Base-by-base conservation (phyloP, 2,329 filamentous ascomycete species). In the Penicillium italicum region DNA sequence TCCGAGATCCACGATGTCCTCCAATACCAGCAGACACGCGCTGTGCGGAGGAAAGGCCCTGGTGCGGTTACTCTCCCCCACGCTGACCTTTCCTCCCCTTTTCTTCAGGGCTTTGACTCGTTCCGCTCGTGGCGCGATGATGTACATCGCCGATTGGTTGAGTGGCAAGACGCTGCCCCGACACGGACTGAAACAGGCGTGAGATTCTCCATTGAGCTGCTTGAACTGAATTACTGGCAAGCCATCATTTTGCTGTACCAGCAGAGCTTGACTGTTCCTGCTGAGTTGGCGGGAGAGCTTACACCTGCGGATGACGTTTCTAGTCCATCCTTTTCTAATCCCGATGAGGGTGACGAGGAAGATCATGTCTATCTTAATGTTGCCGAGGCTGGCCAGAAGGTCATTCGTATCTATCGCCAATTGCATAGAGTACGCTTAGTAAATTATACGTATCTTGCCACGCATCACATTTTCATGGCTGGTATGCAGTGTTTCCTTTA, bases 181-280 rank as follows among this genome's bases (percentile, higher is more conserved):
- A 87, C 83, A 0, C 86, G 88, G 59, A 76, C 83, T 22, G 85
- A 94, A 55, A 96, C 90, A 0, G 92, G 92, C 1, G 94, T 97
- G 2, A 85, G 85, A 4, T 97, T 97, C 71, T 91, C 89, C 0
- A 86, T 90, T 1, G 88, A 96, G 53, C 96, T 97, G 66, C 76
- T 97, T 5, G 91, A 97, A 66, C 81, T 97, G 58, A 97, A 97
- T 72, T 97, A 97, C 74, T 97, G 93, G 92, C 93, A 97, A 72
- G 91, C 91, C 4, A 86, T 97, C 58, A 95, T 97, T 63, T 91
- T 97, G 87, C 82, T 97, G 20, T 97, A 97, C 72, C 82, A 93
- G 53, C 93, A 96, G 73, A 94, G 91, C 72, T 75, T 96, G 58
- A 88, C 90, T 46, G 90, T 96, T 18, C 93, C 93, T 0, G 85